phyloP scores from a whole-genome alignment of 495 filamentous ascomycete species.

The Tuber brumale region DNA sequence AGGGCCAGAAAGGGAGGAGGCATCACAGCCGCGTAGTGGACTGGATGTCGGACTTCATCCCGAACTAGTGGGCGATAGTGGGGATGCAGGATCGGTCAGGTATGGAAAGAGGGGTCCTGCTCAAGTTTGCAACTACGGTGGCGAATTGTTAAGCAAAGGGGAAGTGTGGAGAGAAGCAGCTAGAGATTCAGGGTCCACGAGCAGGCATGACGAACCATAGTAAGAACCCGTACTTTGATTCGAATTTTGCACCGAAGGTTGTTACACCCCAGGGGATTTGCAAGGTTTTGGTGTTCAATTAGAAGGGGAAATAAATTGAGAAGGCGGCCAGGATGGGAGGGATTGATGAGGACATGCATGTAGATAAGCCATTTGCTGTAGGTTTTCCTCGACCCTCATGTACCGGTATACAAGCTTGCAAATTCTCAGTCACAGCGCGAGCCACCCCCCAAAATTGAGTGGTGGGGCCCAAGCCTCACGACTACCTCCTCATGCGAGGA shows the following conservation, averaged over 20 bases:
- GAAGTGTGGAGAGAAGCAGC: slow-evolving; percentile 51
- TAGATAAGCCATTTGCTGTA: slow-evolving; percentile 79
- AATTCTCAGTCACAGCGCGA: slow-evolving; percentile 42
- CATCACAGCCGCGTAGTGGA: slow-evolving; percentile 57
- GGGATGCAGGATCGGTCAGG: slow-evolving; percentile 57
- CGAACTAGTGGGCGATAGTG: slow-evolving; percentile 67
- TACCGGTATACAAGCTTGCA: slow-evolving; percentile 1
- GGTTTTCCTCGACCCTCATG: slow-evolving; percentile 7
- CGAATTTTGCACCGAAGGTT: slow-evolving; percentile 58
- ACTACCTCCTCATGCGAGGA: slow-evolving; percentile 64
- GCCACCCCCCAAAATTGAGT: slow-evolving; percentile 80
- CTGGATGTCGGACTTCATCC: slow-evolving; percentile 87
- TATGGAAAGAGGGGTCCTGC: slow-evolving; percentile 47
- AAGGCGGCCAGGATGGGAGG: slow-evolving; percentile 78
- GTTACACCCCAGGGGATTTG: slow-evolving; percentile 55
- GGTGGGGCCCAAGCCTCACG: slow-evolving; percentile 92
- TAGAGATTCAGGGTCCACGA: slow-evolving; percentile 64
- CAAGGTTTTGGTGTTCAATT: slow-evolving; percentile 78
- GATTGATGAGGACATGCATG: slow-evolving; percentile 82
- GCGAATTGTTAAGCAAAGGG: slow-evolving; percentile 51
- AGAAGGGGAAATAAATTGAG: slow-evolving; percentile 93
- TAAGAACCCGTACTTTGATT: slow-evolving; percentile 82
- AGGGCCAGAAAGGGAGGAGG: slow-evolving; percentile 36
- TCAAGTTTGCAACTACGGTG: slow-evolving; percentile 56
- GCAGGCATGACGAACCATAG: slow-evolving; percentile 54